A percentile compares a stretch with the other conserved stretches of the same genome.
Evolutionary conservation across 768 basidiomycete genomes (phyloP).

Genomic region (Leccinum sublutescens): DNA sequence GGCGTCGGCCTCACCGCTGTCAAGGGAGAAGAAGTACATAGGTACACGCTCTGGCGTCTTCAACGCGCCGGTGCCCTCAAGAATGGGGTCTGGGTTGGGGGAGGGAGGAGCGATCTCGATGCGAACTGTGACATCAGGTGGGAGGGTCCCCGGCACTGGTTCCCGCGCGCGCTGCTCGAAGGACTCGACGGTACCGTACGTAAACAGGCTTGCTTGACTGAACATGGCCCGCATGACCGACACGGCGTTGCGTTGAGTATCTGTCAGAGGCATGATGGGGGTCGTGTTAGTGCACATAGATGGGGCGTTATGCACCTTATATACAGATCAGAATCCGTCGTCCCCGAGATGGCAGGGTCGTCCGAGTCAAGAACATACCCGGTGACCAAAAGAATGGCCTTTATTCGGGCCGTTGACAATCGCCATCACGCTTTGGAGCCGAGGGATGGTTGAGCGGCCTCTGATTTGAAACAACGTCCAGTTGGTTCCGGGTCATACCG

Average conservation of each 20-base stretch:
- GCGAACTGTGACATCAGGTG: conserved; percentile 11
- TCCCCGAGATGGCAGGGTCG: background rate
- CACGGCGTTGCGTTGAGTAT: conserved; percentile 14
- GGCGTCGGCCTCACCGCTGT: background rate
- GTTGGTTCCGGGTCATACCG: background rate
- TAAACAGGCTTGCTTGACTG: fast-evolving
- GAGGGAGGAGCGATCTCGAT: conserved; percentile 22
- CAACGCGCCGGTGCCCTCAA: background rate
- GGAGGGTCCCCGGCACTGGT: conserved; percentile 1
- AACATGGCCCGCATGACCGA: background rate
- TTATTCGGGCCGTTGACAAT: background rate
- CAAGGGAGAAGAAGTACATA: conserved; percentile 19
- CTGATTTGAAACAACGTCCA: background rate
- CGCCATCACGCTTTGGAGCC: background rate
- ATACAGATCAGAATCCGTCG: background rate
- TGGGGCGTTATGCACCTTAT: background rate
- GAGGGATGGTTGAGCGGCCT: background rate
- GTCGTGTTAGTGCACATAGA: background rate
- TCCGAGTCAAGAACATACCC: background rate
- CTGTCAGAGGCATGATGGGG: conserved; percentile 14
- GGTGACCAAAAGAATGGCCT: background rate
- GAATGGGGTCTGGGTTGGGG: background rate
- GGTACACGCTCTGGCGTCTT: conserved; percentile 20
- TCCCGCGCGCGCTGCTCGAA: conserved; percentile 13
- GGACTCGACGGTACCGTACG: conserved; percentile 2